These are phyloP conservation scores for Phyllostachys edulis DNA, from an alignment of 176 grass and related monocot genomes.

Conservation along the genomic window DNA sequence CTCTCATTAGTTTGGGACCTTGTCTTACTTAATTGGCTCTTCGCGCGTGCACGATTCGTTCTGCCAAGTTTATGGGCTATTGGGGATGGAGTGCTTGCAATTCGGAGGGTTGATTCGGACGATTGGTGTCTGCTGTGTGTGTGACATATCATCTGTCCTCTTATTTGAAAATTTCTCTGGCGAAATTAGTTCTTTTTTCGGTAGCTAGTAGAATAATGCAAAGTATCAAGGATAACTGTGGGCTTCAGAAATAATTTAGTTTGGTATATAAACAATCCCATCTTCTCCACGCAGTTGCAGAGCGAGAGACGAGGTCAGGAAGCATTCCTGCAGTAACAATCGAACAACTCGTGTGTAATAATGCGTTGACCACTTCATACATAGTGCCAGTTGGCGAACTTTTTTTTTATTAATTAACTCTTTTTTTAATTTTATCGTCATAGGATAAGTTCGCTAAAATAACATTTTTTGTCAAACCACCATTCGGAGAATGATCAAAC, in stretches of 20 bases:
- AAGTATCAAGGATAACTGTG: not conserved
- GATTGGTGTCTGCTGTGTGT: not conserved
- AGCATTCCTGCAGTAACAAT: not conserved
- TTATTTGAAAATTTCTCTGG: not conserved
- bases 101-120: not conserved
- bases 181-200: not conserved
- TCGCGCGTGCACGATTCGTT: not conserved
- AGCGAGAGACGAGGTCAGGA: constrained; percentile 4
- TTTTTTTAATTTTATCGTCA: too few relatives aligned
- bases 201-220: not conserved
- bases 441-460: too few relatives aligned
- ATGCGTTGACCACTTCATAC: not conserved
- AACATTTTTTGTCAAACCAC: too few relatives aligned
- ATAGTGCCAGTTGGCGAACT: not conserved
- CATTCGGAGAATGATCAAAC: too few relatives aligned
- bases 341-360: constrained; percentile 5
- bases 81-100: not conserved
- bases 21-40: not conserved
- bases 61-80: not conserved
- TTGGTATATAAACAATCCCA: not conserved
- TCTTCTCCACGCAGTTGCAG: not conserved
- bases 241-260: not conserved
- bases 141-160: not conserved
- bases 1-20: constrained; percentile 10
- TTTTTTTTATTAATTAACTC: too few relatives aligned